Conservation (phyloP, 2,329 filamentous ascomycete genomes). For the Drechslerella stenobrocha region DNA sequence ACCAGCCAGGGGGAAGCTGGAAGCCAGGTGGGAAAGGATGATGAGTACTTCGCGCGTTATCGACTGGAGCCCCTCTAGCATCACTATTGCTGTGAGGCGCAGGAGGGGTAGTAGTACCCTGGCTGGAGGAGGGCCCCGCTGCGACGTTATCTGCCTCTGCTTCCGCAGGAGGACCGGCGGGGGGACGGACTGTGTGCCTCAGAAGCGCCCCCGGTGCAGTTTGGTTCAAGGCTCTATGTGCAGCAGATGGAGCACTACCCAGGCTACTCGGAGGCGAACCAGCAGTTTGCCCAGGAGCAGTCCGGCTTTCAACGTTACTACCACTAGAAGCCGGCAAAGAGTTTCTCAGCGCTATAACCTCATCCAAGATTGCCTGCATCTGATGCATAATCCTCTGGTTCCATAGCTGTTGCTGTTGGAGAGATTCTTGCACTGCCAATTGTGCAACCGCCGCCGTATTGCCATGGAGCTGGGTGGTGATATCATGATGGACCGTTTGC, state of each 20-base stretch:
- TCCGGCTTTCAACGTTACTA: neutral
- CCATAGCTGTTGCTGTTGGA: conserved; percentile 16
- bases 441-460: conserved; percentile 12
- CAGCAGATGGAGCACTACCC: neutral
- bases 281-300: neutral
- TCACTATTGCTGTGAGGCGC: neutral
- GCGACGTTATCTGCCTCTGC: too few species aligned
- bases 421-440: conserved; percentile 15
- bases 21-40: conserved; percentile 22
- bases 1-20: conserved; percentile 45
- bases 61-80: neutral
- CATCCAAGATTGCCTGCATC: conserved; percentile 8
- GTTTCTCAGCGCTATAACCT: conserved; percentile 11
- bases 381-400: conserved; percentile 16
- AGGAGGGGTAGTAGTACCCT: neutral
- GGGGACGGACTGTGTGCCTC: neutral
- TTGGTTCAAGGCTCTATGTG: neutral
- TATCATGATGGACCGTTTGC: neutral
- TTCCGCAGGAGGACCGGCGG: neutral
- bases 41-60: neutral
- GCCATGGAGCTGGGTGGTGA: conserved; percentile 7
- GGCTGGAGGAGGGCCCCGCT: too few species aligned
- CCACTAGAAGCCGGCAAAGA: neutral
- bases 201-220: neutral
- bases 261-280: neutral